phyloP scores from a whole-genome alignment of 2,329 filamentous ascomycete species.

The Calonectria pseudoreteaudii region DNA sequence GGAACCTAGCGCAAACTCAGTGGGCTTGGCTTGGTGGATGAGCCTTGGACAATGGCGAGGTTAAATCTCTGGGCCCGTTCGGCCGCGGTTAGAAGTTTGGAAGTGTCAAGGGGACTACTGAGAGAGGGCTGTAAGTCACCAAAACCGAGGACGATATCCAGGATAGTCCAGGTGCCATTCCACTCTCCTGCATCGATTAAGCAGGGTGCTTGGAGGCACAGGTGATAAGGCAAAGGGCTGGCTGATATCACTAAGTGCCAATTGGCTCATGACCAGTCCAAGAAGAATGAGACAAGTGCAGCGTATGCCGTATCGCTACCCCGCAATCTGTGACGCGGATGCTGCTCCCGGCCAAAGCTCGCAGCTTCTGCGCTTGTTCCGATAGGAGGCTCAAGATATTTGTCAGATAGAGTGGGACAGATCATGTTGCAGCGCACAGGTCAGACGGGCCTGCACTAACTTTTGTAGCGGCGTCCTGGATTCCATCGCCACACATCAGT shows the following conservation, averaged over 20 bases:
- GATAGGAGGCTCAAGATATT: neutral
- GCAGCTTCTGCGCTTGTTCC: neutral
- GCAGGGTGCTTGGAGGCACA: neutral
- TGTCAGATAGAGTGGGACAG: neutral
- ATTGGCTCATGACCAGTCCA: neutral
- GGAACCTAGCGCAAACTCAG: neutral
- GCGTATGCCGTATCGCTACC: neutral
- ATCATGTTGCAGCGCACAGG: neutral
- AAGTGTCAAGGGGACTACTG: neutral
- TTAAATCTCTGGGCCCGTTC: neutral
- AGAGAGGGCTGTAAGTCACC: neutral
- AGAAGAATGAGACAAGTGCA: neutral
- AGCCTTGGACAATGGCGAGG: neutral
- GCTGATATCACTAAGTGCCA: neutral
- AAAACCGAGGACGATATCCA: neutral
- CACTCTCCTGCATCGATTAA: neutral
- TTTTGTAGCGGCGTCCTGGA: neutral
- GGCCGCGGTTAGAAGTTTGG: neutral
- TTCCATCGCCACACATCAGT: neutral
- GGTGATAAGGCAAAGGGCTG: neutral
- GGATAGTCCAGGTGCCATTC: neutral
- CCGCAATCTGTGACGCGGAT: neutral
- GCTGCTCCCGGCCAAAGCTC: neutral
- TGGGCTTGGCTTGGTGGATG: neutral
- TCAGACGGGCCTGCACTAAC: neutral